These are phyloP conservation scores for Cladosporium cucumerinum DNA, from an alignment of 2,329 filamentous ascomycete species.

Conservation along the genomic window DNA sequence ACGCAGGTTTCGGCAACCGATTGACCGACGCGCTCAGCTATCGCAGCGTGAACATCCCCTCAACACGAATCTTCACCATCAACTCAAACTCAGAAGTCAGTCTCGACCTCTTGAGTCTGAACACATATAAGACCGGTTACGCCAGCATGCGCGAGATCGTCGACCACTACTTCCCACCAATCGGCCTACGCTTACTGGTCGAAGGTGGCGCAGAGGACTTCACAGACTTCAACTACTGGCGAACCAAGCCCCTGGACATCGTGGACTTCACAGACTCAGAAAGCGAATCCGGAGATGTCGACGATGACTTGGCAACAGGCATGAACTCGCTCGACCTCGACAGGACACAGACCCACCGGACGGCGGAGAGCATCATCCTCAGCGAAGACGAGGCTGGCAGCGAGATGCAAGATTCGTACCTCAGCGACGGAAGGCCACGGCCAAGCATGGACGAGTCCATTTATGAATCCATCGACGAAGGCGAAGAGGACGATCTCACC, in stretches of 20 bases:
- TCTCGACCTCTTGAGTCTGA: conserved; percentile 81
- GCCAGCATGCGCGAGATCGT: conserved; percentile 96
- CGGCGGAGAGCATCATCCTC: conserved; percentile 24
- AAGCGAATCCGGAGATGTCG: conserved; percentile 39
- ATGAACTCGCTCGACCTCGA: conserved; percentile 15
- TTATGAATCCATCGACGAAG: conserved; percentile 24
- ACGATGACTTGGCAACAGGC: conserved; percentile 28
- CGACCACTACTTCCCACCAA: conserved; percentile 95
- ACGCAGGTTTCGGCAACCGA: conserved; percentile 94
- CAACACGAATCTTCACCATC: conserved; percentile 94
- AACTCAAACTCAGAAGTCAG: conserved; percentile 96
- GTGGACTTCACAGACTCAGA: conserved; percentile 88
- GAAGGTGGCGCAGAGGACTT: conserved; percentile 89
- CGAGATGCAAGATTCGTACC: conserved; percentile 25
- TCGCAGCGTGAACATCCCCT: conserved; percentile 90
- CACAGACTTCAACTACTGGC: conserved; percentile 97
- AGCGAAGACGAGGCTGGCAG: conserved; percentile 34
- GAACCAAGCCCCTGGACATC: conserved; percentile 76
- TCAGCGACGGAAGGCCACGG: conserved; percentile 17
- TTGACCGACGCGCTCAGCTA: conserved; percentile 96
- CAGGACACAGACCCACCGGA: conserved; percentile 19
- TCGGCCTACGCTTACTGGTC: conserved; percentile 76
- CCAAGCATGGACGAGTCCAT: conserved; percentile 21
- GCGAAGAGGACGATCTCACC: conserved; percentile 23
- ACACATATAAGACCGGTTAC: conserved; percentile 94